Evolutionary conservation across 768 basidiomycete species (phyloP), one percentile per base, ranked within the genome.

Genomic region (Psilocybe cyanescens): DNA sequence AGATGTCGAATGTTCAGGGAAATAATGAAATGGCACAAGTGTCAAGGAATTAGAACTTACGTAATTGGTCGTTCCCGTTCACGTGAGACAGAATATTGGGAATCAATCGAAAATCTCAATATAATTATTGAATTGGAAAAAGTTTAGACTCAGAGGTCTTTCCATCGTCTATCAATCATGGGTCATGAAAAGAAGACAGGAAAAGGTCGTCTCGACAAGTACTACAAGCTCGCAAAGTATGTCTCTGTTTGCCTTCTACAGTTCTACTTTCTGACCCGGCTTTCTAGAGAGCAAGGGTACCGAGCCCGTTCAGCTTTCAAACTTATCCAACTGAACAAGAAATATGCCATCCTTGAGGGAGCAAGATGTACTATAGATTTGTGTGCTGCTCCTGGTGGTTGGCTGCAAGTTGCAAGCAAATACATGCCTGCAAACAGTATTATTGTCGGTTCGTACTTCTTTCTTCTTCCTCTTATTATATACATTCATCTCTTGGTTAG

Each of bases 301-400:
- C 92, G 97, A 64, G 97, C 97, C 68, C 97, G 97, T 82, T 99
- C 97, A 14, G 97, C 97, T 2, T 97, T 97, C 89, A 99, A 99
- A 78, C 86, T 99, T 61, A 95, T 99, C 60, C 97, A 99, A 76
- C 80, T 99, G 63, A 99, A 99, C 83, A 95, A 97, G 75, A 99
- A 99, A 79, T 99, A 92, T 77, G 85, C 89, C 14, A 92, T 99
- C 72, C 84, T 99, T 24, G 92, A 95, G 68, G 81, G 85, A 31
- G 91, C 95, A 59, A 83, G 88, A 83, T 98, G 97, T 75, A 93
- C 91, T 46, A 96, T 99, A 69, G 97, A 99, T 84, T 83, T 99
- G 33, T 99, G 97, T 76, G 97, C 97, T 35, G 97, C 97, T 4
- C 97, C 97, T 5, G 97, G 97, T 67, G 97, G 97, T 71, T 99